Evolutionary conservation across 371 early-diverging fungal genomes (phyloP), one percentile per base, ranked within the genome.

Genomic region (Mucor indicus): DNA sequence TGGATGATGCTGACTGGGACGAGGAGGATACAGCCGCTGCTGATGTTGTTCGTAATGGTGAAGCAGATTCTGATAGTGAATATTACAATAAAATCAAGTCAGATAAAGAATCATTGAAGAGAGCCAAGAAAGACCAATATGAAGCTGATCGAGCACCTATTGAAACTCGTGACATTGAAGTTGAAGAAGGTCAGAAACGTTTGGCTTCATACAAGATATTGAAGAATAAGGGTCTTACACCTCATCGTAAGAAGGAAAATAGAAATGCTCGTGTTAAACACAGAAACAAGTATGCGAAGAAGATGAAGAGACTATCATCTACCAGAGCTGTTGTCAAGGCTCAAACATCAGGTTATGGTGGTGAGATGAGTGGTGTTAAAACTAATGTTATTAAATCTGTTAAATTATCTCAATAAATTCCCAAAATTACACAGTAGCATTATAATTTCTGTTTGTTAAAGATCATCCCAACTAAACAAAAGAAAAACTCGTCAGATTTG

Each of bases 251-350:
- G 70, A 95, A 95, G 84, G 93, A 92, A 45, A 80, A 90, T 58
- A 87, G 96, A 65, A 98, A 98, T 74, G 89, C 96, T 29, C 89
- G 98, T 66, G 95, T 98, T 62, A 95, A 94, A 79, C 85, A 91
- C 60, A 77, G 66, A 31, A 82, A 80, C 69, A 88, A 87, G 77
- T 97, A 81, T 77, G 96, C 91, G 54, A 72, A 81, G 64, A 90
- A 91, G 48, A 80, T 85, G 79, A 98, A 95, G 86, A 93, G 90
- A 64, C 69, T 98, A 64, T 76, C 80, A 52, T 85, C 87, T 32
- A 69, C 89, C 64, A 85, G 84, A 61, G 73, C 84, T 12, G 82
- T 94, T 32, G 80, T 78, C 50, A 78, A 80, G 30, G 44, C 74
- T 27, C 82, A 74, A 31, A 68, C 76, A 44, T 80, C 86, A 27